Evolutionary conservation across 352 stramenopile species (phyloP), one percentile per base, ranked within the genome.

Genomic region (Discostella stelligera): DNA sequence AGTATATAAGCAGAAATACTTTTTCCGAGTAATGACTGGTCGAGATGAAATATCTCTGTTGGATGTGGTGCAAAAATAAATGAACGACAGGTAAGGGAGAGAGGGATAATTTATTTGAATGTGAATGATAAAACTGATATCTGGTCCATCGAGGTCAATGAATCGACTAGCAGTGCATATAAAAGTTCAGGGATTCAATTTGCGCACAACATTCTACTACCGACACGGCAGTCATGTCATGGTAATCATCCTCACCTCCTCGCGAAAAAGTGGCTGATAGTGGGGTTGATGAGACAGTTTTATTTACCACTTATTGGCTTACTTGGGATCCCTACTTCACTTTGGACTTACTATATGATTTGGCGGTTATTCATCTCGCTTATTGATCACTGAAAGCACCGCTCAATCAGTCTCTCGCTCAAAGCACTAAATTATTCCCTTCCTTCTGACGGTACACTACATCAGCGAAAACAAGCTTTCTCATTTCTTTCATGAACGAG

Each of bases 21-120:
- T 83, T 66, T 76, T 67, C 77, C 83, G 79, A 89, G 83, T 89
- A 62, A 75, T 77, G 76, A 89, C 53, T 55, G 79, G 75, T 75
- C 81, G 81, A 88, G 67, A 80, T 64, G 4, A 11, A 53, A 75
- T 60, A 75, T 78, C 74, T 83, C 70, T 83, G 41, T 58, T 20
- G 14, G 21, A 41, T 25, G 18, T 69, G 8, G 27, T 37, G 41
- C 16, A 49, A 0, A 48, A 16, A 66, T n/a, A 48, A 48, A 67
- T 54, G 25, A 16, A 59, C 44, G 30, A 54, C 32, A 66, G 49
- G 21, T 23, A 20, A 61, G 25, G 1, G 37, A 44, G 7, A 14
- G 11, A 14, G 37, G 32, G 32, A 41, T 41, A 9, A 41, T n/a
- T n/a, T n/a, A n/a, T n/a, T n/a, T n/a, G n/a, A n/a, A n/a, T n/a